Evolutionary conservation across 768 basidiomycete species (phyloP), one percentile per base, ranked within the genome.

Genomic region (Chiua virens): DNA sequence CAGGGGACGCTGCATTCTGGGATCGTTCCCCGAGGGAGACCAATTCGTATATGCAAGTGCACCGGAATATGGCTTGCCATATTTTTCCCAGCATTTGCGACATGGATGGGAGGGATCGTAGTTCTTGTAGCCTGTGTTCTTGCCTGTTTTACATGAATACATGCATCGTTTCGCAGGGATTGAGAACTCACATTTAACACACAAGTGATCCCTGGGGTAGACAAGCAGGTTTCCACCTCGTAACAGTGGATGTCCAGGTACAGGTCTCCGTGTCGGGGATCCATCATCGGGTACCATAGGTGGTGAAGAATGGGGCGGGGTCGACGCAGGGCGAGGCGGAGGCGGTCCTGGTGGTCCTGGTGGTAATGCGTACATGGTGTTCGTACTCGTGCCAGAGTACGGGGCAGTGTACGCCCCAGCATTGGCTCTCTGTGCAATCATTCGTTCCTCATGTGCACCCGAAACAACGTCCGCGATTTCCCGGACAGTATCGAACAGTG

Each of bases 91-190:
- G 71, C 91, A 92, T 49, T 78, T 79, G 51, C 75, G 73, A 61
- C 90, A 91, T 7, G 89, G 86, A 49, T 81, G 72, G 2, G 74
- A 63, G 1, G 87, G 86, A 64, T 91, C 87, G 34, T 71, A 72
- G 50, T 78, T 73, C 66, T 88, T 89, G 70, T 84, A 92, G 3
- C 90, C 89, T 1, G 78, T 81, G 64, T 92, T 92, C 35, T 73
- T 72, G 58, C 89, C 89, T 91, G 45, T 8, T 2, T 10, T 17
- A 17, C 8, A n/a, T 56, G 21, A 59, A 34, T 35, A 42, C 9
- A 27, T 8, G 17, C 3, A 5, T 11, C 8, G 4, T 17, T 15
- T 8, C 1, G 6, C 14, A 34, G 18, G 15, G 10, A 21, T 13
- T 4, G 25, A 10, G 46, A 5, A 60, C 78, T 47, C 58, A 89